Evolutionary conservation across 2,329 filamentous ascomycete genomes (phyloP), one percentile per base, ranked within the genome.

Genomic region (Cytospora piceae): DNA sequence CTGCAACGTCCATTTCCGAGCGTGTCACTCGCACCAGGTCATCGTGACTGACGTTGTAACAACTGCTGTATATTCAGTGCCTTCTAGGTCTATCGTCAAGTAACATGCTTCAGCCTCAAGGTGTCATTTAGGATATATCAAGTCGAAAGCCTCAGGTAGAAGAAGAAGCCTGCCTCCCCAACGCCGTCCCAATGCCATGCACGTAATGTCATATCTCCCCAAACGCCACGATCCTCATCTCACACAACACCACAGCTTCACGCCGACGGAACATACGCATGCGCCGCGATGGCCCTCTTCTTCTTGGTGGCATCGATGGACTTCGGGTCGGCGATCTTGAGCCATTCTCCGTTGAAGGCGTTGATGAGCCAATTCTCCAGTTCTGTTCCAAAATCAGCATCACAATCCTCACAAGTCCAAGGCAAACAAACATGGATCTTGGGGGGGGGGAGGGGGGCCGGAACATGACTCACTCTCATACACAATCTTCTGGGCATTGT

Each of bases 281-380:
- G 4, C 8, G 24, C 37, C n/a, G 24, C n/a, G 17, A 60, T 39
- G 51, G 51, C 7, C 52, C 60, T 61, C 65, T 61, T 66, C 52
- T 68, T 68, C 51, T 65, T 69, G 39, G 55, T 63, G 8, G 53
- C 60, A 15, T 70, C 70, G 11, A 76, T 77, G 2, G 85, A 85
- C 70, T 82, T 82, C 2, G 85, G 80, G 60, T 84, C 69, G 14
- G 75, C 72, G 17, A 87, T 74, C 75, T 85, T 87, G 66, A 94
- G 81, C 93, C 94, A 98, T 77, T 97, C 93, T 60, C 95, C 95
- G 71, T 98, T 98, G 76, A 99, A 99, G 1, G 95, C 95, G 75
- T 97, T 98, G 74, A 97, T 86, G 63, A 99, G 87, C 94, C 94
- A 99, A 75, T 92, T 94, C 65, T 84, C 88, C 37, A 97, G 77